Percentiles rank a stretch among this genome's conserved stretches.
phyloP scores from a whole-genome alignment of 2,329 filamentous ascomycete species.

The Knufia fluminis region DNA sequence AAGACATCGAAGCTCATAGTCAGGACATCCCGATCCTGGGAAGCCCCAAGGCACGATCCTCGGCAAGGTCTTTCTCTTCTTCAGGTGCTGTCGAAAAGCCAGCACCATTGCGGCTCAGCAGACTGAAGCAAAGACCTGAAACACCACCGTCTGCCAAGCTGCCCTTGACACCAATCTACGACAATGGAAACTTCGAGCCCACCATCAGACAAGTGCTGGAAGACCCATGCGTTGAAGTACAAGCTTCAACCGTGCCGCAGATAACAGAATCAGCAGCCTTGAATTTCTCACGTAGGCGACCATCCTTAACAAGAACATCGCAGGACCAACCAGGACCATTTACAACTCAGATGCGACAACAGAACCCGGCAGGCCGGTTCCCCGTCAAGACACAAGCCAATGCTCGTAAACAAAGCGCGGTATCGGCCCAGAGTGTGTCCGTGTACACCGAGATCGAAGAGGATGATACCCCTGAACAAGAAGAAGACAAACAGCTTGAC shows the following conservation, averaged over 20 bases:
- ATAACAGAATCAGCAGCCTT: neutral
- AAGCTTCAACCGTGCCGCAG: neutral
- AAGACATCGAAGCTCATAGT: slow-evolving; percentile 10
- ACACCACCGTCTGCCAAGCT: slow-evolving; percentile 7
- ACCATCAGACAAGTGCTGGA: slow-evolving; percentile 1
- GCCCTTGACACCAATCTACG: slow-evolving; percentile 22
- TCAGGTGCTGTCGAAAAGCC: slow-evolving; percentile 2
- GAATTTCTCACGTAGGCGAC: slow-evolving; percentile 6
- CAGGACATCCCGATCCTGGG: slow-evolving; percentile 8
- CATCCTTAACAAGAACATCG: slow-evolving; percentile 3
- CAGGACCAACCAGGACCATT: neutral
- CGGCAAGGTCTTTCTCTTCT: slow-evolving; percentile 4
- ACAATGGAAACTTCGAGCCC: slow-evolving; percentile 17
- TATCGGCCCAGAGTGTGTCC: neutral
- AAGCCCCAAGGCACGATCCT: slow-evolving; percentile 9
- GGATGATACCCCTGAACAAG: slow-evolving; percentile 5
- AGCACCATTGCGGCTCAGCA: slow-evolving; percentile 9
- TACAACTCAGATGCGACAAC: neutral
- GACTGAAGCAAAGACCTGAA: neutral
- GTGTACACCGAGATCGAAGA: slow-evolving; percentile 8
- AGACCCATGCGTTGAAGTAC: neutral
- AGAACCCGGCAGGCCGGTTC: neutral
- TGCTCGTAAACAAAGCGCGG: slow-evolving; percentile 1
- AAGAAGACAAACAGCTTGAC: slow-evolving; percentile 6
- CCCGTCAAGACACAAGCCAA: neutral